Percentiles rank a stretch among this genome's conserved stretches.
Conservation (phyloP, 106 monocot genomes). For the Platanthera guangdongensis region DNA sequence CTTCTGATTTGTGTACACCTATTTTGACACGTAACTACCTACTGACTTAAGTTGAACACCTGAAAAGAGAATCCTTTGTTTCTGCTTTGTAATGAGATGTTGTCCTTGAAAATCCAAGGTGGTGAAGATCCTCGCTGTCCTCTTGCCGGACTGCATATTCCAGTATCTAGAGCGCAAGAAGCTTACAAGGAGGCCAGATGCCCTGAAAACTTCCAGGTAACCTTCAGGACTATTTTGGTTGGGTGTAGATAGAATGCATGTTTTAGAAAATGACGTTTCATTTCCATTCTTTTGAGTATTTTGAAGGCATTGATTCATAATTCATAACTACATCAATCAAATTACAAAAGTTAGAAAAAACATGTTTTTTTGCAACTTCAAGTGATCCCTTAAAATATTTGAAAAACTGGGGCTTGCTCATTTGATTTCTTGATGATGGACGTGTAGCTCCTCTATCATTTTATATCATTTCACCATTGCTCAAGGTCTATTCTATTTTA, state of each 20-base stretch:
- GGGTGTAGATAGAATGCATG: background rate
- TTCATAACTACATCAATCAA: too few relatives aligned
- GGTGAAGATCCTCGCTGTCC: conserved; percentile 87
- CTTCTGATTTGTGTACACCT: too few relatives aligned
- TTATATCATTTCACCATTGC: background rate
- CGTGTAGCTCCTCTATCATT: background rate
- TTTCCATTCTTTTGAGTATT: too few relatives aligned
- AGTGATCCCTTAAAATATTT: background rate
- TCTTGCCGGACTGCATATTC: conserved; percentile 43
- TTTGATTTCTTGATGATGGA: background rate
- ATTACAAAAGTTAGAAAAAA: too few relatives aligned
- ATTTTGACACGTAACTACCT: too few relatives aligned
- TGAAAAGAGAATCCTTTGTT: background rate
- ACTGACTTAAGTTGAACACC: background rate
- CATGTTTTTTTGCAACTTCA: too few relatives aligned
- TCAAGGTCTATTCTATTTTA: background rate
- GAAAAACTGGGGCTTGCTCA: background rate
- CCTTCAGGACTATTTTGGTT: too few relatives aligned
- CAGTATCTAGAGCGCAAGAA: conserved; percentile 35
- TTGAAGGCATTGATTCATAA: too few relatives aligned
- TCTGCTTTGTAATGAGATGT: background rate
- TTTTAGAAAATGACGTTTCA: background rate
- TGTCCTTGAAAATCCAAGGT: conserved; percentile 26
- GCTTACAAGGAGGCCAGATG: conserved; percentile 43
- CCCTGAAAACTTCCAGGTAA: conserved; percentile 66